A percentile compares a stretch with the other conserved stretches of the same genome.
phyloP scores from a whole-genome alignment of 768 basidiomycete genomes.

The Rhizopogon vulgaris region DNA sequence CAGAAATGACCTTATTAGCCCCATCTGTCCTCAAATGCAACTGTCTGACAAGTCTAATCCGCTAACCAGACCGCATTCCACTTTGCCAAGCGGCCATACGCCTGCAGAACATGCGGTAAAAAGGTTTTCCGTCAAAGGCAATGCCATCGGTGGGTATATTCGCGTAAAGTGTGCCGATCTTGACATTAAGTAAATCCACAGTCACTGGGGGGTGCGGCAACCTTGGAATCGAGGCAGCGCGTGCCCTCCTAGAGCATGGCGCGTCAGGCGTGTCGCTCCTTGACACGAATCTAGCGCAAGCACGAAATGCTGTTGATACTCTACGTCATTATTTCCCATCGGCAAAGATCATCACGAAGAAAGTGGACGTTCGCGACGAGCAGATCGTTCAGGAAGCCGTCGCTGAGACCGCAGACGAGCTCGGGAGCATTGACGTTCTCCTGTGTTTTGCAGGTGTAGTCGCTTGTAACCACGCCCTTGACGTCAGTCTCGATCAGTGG shows the following conservation, averaged over 20 bases:
- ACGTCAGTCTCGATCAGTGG: conserved; percentile 30
- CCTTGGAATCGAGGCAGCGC: conserved; percentile 31
- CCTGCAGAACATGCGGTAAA: conserved; percentile 23
- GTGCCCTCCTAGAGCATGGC: conserved; percentile 40
- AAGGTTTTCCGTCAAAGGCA: conserved; percentile 34
- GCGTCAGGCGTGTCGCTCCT: conserved; percentile 22
- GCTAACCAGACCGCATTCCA: conserved; percentile 21
- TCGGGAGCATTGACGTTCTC: conserved; percentile 32
- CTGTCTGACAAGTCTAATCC: conserved; percentile 28
- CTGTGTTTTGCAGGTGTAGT: conserved; percentile 41
- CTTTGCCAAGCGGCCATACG: conserved; percentile 11
- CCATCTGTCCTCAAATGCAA: conserved; percentile 25
- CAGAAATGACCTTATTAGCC: conserved; percentile 22
- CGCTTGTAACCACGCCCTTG: conserved; percentile 25
- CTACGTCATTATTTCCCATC: conserved; percentile 21
- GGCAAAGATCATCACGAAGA: conserved; percentile 25
- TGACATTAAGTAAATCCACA: conserved; percentile 7
- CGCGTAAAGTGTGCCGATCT: background rate
- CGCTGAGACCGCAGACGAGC: conserved; percentile 16
- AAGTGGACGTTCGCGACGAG: conserved; percentile 29
- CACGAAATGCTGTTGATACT: conserved; percentile 9
- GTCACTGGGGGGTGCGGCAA: conserved; percentile 40
- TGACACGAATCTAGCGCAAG: conserved; percentile 12
- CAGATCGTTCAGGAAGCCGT: conserved; percentile 21
- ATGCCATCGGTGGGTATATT: conserved; percentile 31